A percentile compares a stretch with the other conserved stretches of the same genome.
phyloP scores from a whole-genome alignment of 176 grass and related monocot species.

The Thalia dealbata region DNA sequence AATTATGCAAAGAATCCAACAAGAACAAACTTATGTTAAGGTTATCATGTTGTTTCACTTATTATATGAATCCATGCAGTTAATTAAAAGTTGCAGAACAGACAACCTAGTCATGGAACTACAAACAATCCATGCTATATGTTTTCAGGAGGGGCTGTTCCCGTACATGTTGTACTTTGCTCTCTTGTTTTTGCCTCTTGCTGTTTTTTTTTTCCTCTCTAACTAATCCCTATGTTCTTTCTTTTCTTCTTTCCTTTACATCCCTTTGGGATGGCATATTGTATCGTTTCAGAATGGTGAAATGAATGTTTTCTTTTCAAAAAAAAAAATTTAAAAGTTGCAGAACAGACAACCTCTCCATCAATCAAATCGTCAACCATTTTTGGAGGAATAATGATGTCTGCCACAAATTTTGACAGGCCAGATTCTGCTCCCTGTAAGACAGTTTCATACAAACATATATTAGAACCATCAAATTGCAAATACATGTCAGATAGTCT shows the following conservation, averaged over 20 bases:
- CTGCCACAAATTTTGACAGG: conserved; percentile 93
- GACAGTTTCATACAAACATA: conserved; percentile 16
- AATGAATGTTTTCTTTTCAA: too few species aligned
- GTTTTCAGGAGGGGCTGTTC: too few species aligned
- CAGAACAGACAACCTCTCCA: conserved; percentile 55
- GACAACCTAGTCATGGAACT: too few species aligned
- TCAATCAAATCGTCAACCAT: conserved; percentile 97
- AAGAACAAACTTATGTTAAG: background rate
- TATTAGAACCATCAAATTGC: conserved; percentile 19
- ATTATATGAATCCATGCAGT: background rate
- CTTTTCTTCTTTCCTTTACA: too few species aligned
- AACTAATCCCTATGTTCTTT: too few species aligned
- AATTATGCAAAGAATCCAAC: conserved; percentile 2
- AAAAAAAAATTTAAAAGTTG: background rate
- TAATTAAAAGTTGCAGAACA: conserved; percentile 2
- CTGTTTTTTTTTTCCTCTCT: too few species aligned
- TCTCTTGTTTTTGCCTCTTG: too few species aligned
- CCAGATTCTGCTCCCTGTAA: conserved; percentile 75
- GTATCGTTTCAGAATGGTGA: too few species aligned
- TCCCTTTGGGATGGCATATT: too few species aligned
- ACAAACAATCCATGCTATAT: too few species aligned
- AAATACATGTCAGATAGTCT: background rate
- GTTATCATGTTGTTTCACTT: background rate
- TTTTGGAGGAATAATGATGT: conserved; percentile 84
- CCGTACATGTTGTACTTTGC: too few species aligned